Evolutionary conservation across 192 early-diverging fungal species (phyloP), one percentile per base, ranked within the genome.

Genomic region (Pilaira anomala): DNA sequence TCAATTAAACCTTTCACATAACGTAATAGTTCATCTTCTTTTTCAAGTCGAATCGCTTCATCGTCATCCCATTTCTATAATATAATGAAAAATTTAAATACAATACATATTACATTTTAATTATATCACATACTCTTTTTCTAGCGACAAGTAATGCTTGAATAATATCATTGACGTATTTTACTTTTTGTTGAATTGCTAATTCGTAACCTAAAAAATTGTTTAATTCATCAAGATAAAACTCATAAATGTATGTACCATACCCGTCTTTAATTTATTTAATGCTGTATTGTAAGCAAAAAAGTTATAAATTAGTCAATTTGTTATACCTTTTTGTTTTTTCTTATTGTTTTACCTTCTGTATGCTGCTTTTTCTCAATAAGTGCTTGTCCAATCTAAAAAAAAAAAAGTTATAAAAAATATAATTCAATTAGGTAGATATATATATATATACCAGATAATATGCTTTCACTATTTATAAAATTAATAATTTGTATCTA

Each of bases 1-100:
- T 86, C 68, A 24, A 93, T 70, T 3, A 93, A 73, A 7, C 63
- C 60, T 26, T 74, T 78, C 3, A 93, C 65, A 71, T 91, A 93
- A 42, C 76, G 67, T 21, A 83, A 73, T 48, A 87, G 62, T 9
- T 91, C 87, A 3, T 78, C 77, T 21, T 87, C 81, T 14, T 75
- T 52, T 49, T 86, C 65, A 0, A 85, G 72, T 13, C 83, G 78
- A 48, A 76, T 59, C 7, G 45, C 55, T 48, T 93, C 88, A 19
- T 76, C 68, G 28, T 81, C 59, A 45, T 91, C 86, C 88, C 90
- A 93, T 50, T 79, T 84, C 62, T 77, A 63, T 11, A 40, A 25
- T 22, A 11, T 7, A 18, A 18, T 18, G 30, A 16, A 16, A 8
- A 29, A 29, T 7, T 6, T 3, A 55, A 36, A 19, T 11, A 51